Evolutionary conservation across 768 basidiomycete species (phyloP), one percentile per base, ranked within the genome.

Genomic region (Dacryopinax spathularia): DNA sequence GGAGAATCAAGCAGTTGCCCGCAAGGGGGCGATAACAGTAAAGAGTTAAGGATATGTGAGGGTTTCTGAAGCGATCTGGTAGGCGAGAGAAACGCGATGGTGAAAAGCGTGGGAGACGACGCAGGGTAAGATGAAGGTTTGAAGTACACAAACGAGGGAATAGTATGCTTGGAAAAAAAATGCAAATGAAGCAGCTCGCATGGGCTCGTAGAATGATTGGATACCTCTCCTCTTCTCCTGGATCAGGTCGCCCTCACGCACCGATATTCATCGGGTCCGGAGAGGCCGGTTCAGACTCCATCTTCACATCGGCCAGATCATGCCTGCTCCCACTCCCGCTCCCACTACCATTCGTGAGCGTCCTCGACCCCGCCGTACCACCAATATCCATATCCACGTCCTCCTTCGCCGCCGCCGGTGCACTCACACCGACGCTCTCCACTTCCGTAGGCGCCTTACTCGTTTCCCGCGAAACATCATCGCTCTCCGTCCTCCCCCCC

Each of bases 161-260:
- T n/a, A n/a, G n/a, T 56, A 56, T 56, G 48, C 25, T 56, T 31
- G n/a, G n/a, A n/a, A n/a, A 27, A 56, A 29, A 22, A 56, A 56
- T 56, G 48, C 48, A 56, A 29, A 56, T 56, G 48, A 5, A 56
- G n/a, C n/a, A n/a, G n/a, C n/a, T n/a, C n/a, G n/a, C n/a, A n/a
- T n/a, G n/a, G n/a, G n/a, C n/a, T n/a, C n/a, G n/a, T n/a, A n/a
- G n/a, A 31, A 56, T 56, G 48, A 56, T 25, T 27, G 48, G 48
- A 56, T 56, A 56, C 31, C 29, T 56, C 39, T 56, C 20, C 22
- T 13, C 43, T 6, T 20, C 7, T 20, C 9, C 13, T 13, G 9
- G 25, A 20, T 22, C 10, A 44, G 22, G 13, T n/a, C n/a, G n/a
- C 48, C 15, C 12, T 56, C 48, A 31, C 13, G 48, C 48, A 13